Evolutionary conservation across 805 yeast species (phyloP).

Genomic region (Henningerozyma blattae): DNA sequence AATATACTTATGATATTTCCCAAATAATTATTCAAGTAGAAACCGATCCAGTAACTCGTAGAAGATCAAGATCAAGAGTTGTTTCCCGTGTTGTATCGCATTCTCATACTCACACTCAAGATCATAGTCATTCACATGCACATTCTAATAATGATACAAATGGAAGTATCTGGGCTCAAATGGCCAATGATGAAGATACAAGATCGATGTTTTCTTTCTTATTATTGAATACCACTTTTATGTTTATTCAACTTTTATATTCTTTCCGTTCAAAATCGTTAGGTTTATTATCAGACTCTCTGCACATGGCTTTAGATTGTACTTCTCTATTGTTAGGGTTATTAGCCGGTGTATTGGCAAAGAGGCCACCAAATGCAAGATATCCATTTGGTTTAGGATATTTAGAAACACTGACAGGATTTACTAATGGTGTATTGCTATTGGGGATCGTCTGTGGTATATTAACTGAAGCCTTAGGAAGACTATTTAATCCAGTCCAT

Average conservation of each 20-base stretch:
- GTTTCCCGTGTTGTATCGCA: conserved; percentile 2
- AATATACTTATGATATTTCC: background rate
- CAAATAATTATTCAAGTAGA: background rate
- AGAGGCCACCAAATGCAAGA: conserved; percentile 46
- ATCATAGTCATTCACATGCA: conserved; percentile 6
- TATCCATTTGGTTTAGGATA: conserved; percentile 81
- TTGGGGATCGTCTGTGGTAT: conserved; percentile 86
- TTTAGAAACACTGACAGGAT: conserved; percentile 88
- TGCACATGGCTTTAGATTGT: conserved; percentile 96
- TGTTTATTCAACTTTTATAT: conserved; percentile 87
- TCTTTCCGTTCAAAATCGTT: conserved; percentile 87
- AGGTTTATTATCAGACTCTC: conserved; percentile 82
- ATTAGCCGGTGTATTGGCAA: conserved; percentile 63
- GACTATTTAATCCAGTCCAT: conserved; percentile 66
- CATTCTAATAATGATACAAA: conserved; percentile 1
- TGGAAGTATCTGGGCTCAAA: conserved; percentile 18
- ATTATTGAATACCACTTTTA: conserved; percentile 76
- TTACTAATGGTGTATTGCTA: conserved; percentile 82
- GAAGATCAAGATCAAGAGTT: background rate
- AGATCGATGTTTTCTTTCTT: conserved; percentile 81
- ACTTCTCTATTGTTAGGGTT: conserved; percentile 81
- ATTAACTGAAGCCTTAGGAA: conserved; percentile 71
- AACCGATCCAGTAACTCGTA: background rate
- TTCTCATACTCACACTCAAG: conserved; percentile 4
- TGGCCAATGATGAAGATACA: conserved; percentile 52